Evolutionary conservation across 345 rosid genomes (phyloP).

Genomic region (Citrus glauca): DNA sequence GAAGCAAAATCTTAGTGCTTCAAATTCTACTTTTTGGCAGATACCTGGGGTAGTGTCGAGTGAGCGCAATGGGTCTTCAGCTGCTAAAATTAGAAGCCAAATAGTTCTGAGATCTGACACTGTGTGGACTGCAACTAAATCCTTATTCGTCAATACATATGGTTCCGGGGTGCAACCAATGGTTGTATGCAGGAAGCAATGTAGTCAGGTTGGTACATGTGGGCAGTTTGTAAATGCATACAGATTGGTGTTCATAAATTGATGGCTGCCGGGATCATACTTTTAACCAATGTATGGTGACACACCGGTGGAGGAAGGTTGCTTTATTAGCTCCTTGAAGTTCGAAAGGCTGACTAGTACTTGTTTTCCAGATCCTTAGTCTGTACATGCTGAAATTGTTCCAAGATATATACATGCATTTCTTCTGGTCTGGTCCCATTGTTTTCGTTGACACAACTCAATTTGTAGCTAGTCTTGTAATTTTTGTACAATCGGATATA

Average conservation of each 20-base stretch:
- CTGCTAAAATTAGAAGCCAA: constrained; percentile 28
- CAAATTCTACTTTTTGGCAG: constrained; percentile 23
- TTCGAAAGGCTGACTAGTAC: not conserved
- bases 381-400: constrained; percentile 13
- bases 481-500: not conserved
- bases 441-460: not conserved
- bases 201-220: constrained; percentile 18
- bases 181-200: constrained; percentile 41
- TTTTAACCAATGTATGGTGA: not conserved
- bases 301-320: not conserved
- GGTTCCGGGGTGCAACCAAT: constrained; percentile 24
- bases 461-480: not conserved
- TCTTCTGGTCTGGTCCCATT: constrained; percentile 1
- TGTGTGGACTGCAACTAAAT: constrained; percentile 18
- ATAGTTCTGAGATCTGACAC: constrained; percentile 21
- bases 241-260: constrained; percentile 20
- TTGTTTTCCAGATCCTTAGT: constrained; percentile 4
- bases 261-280: constrained; percentile 1
- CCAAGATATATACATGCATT: not conserved
- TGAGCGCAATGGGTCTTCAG: constrained; percentile 25
- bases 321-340: not conserved
- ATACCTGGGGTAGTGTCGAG: constrained; percentile 25
- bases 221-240: constrained; percentile 20
- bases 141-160: constrained; percentile 12
- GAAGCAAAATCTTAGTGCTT: constrained; percentile 29